Base-by-base conservation (phyloP, 805 yeast genomes). In the Barnettozyma siamensis region DNA sequence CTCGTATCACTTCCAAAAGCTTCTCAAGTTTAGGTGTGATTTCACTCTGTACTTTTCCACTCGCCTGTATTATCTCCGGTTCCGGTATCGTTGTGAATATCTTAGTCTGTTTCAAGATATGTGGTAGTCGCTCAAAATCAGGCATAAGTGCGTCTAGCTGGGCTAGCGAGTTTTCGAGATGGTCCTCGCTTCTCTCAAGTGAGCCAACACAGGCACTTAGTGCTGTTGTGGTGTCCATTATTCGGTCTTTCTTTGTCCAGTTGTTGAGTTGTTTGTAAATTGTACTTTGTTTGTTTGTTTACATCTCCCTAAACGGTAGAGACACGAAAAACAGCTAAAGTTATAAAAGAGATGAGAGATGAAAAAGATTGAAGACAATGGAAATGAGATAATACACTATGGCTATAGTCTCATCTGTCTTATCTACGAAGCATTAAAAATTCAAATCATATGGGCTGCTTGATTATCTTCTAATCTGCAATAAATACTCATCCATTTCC, bases 61-160 rank as follows among this genome's bases (percentile, higher is more conserved):
- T 66, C 16, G 75, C 74, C 33, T 58, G 63, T 8, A 54, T 58
- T 20, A 75, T 53, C 40, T 74, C 77, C 41, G 59, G 56, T 46
- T 73, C 77, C 0, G 80, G 76, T 0, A 75, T 67, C 11, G 75
- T 55, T 5, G 75, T 76, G 57, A 73, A 76, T 18, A 74, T 73
- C 28, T 70, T 63, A 32, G 62, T 60, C 7, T 76, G 72, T 16
- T 59, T 50, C n/a, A 76, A 58, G 7, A 74, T 66, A 18, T 54
- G 56, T 30, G 59, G 61, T 29, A 72, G 54, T 7, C 75, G 48
- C 2, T 65, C 52, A 15, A 67, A 63, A 45, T 75, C 76, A 10
- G 59, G 56, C 4, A 70, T 60, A 49, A 40, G 59, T 10, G 53
- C 8, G 35, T 54, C 55, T 6, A 73, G 52, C 6, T 60, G 48